These are phyloP conservation scores for Kodamaea jinghongensis DNA, from an alignment of 805 yeast genomes.

Conservation along the genomic window DNA sequence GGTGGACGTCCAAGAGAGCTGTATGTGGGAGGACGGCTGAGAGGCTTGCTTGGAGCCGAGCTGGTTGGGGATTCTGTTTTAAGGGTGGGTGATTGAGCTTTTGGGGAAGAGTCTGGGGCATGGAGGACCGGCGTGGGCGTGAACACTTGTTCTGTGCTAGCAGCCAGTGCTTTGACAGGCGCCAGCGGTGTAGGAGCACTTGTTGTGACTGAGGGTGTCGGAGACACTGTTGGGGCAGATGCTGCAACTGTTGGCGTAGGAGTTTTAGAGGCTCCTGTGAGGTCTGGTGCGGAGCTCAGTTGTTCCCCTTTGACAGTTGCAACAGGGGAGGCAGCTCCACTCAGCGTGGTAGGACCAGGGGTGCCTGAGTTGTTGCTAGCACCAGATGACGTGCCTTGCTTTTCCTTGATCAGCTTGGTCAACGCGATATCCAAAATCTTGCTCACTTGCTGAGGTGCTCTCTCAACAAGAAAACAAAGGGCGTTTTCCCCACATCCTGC, in stretches of 20 bases:
- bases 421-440: constrained; percentile 77
- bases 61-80: not conserved
- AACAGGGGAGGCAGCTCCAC: constrained; percentile 5
- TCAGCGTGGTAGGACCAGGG: constrained; percentile 9
- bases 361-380: constrained; percentile 18
- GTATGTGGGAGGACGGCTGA: constrained; percentile 13
- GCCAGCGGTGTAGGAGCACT: no score
- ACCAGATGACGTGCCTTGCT: constrained; percentile 24
- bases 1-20: constrained; percentile 27
- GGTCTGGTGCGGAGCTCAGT: not conserved
- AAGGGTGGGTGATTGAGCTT: not conserved
- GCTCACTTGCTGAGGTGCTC: constrained; percentile 77
- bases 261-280: not conserved
- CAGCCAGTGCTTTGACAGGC: no score
- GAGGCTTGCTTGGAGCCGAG: constrained; percentile 1
- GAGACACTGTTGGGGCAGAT: not conserved
- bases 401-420: constrained; percentile 65
- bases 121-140: not conserved
- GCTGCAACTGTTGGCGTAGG: no score
- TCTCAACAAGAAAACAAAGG: constrained; percentile 70
- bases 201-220: not conserved
- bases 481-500: constrained; percentile 81
- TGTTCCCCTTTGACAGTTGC: not conserved
- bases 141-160: no score
- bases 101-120: not conserved